These are phyloP conservation scores for Keithomyces neogunnii DNA, from an alignment of 2,329 filamentous ascomycete genomes.

Conservation along the genomic window DNA sequence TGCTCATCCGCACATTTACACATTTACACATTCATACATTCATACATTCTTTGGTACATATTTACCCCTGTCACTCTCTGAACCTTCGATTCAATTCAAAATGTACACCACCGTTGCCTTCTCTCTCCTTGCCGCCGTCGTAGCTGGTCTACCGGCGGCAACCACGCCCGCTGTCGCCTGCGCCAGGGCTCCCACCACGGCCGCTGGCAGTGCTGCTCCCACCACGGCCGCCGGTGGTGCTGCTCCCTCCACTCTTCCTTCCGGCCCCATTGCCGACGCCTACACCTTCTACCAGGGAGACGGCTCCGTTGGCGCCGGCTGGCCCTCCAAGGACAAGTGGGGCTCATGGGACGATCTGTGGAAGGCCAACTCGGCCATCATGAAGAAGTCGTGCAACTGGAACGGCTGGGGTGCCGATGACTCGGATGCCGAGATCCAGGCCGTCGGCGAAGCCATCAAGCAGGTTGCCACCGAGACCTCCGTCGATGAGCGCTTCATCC, in stretches of 20 bases:
- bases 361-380: slow-evolving; percentile 10
- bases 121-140: neutral
- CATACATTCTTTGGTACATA: too few relatives aligned
- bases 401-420: slow-evolving; percentile 13
- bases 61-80: too few relatives aligned
- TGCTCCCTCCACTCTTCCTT: too few relatives aligned
- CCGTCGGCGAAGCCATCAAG: slow-evolving; percentile 24
- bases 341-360: slow-evolving; percentile 13
- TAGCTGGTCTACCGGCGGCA: neutral
- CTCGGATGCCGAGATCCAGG: slow-evolving; percentile 1
- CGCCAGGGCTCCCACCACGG: too few relatives aligned
- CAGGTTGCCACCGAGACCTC: slow-evolving; percentile 16
- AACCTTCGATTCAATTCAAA: neutral
- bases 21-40: too few relatives aligned
- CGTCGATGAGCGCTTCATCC: slow-evolving; percentile 32
- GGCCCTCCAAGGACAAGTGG: slow-evolving; percentile 13
- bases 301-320: slow-evolving; percentile 13
- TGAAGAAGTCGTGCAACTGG: slow-evolving; percentile 11
- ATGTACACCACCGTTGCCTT: neutral
- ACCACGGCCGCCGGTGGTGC: too few relatives aligned
- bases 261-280: neutral
- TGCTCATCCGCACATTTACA: too few relatives aligned
- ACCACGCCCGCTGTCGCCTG: too few relatives aligned
- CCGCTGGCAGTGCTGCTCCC: too few relatives aligned
- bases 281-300: slow-evolving; percentile 14